A percentile compares a stretch with the other conserved stretches of the same genome.
Evolutionary conservation across 106 monocot genomes (phyloP).

Genomic region (Dendrobium officinale): DNA sequence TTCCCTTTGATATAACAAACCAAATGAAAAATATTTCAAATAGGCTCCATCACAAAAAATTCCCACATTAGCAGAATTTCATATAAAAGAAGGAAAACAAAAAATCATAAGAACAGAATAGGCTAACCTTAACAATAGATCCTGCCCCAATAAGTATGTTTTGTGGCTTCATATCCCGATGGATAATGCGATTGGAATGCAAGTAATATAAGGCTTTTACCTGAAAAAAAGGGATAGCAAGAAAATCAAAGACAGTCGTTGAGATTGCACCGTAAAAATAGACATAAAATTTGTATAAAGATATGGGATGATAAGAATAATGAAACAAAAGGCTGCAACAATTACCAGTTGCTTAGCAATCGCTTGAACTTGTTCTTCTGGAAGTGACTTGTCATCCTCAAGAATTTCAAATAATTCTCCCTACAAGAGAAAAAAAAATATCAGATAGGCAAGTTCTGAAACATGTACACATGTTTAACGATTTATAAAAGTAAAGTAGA

Average conservation of each 20-base stretch:
- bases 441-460: conserved; percentile 1
- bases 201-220: conserved; percentile 92
- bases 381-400: conserved; percentile 96
- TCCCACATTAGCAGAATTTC: neutral
- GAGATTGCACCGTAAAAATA: neutral
- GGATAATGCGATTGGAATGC: conserved; percentile 97
- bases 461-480: neutral
- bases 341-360: conserved; percentile 94
- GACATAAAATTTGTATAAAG: neutral
- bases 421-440: conserved; percentile 20
- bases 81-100: neutral
- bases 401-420: conserved; percentile 97
- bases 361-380: conserved; percentile 95
- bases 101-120: neutral
- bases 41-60: neutral
- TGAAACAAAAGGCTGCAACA: neutral
- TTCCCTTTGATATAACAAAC: neutral
- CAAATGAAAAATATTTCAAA: neutral
- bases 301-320: neutral
- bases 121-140: conserved; percentile 87
- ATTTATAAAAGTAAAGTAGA: neutral
- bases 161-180: conserved; percentile 99
- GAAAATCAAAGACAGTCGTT: neutral
- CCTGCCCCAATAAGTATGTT: conserved; percentile 92
- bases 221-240: conserved; percentile 26